phyloP scores from a whole-genome alignment of 768 basidiomycete genomes.

The Albatrellus ellisii region DNA sequence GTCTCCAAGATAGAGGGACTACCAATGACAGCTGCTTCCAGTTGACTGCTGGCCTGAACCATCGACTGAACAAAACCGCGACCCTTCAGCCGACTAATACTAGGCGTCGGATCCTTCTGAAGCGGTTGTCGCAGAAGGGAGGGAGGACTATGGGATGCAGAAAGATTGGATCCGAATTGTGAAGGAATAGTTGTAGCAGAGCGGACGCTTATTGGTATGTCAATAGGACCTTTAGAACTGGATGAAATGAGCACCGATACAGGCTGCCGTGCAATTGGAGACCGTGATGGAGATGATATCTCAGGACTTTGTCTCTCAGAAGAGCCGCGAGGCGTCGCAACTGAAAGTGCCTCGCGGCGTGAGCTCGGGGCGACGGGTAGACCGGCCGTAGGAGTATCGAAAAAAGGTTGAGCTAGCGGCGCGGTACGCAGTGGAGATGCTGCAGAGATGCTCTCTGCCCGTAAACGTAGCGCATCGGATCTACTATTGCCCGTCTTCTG shows the following conservation, averaged over 20 bases:
- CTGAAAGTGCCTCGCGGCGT: no score
- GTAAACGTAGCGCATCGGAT: conserved; percentile 1
- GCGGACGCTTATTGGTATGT: not conserved
- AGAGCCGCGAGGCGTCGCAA: no score
- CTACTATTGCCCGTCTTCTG: not conserved
- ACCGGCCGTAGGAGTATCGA: not conserved
- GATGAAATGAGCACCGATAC: not conserved
- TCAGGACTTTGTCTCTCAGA: no score
- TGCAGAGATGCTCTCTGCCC: conserved; percentile 16
- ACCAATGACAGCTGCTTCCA: conserved; percentile 23
- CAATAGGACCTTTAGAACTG: not conserved
- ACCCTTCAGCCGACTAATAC: conserved; percentile 70
- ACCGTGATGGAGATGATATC: not conserved
- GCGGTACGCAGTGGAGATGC: not conserved
- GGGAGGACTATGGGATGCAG: conserved; percentile 31
- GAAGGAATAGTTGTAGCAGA: conserved; percentile 20
- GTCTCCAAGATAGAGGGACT: conserved; percentile 20
- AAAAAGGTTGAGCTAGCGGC: not conserved
- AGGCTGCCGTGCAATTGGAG: not conserved
- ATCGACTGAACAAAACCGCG: conserved; percentile 80
- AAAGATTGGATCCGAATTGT: conserved; percentile 29
- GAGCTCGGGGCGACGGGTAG: no score
- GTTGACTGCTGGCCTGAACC: conserved; percentile 53
- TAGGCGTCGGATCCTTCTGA: conserved; percentile 66
- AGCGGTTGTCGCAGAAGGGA: conserved; percentile 43